Evolutionary conservation across 2,329 filamentous ascomycete genomes (phyloP).

Genomic region (Xylaria sp.): DNA sequence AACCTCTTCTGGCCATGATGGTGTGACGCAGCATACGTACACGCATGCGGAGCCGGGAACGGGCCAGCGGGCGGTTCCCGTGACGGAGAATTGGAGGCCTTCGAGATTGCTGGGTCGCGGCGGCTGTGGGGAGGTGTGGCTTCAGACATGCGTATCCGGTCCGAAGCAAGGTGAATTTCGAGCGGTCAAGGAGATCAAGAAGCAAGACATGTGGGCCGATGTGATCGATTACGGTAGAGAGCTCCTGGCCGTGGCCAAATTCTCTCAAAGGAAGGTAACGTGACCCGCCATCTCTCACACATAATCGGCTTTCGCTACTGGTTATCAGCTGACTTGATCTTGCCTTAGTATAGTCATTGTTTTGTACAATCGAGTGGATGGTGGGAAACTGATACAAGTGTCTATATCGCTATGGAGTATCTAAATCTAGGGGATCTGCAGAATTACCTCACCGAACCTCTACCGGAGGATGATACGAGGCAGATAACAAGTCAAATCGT

Average conservation of each 20-base stretch:
- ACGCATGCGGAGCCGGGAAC: background rate
- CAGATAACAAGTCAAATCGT: constrained; percentile 18
- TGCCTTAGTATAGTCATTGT: constrained; percentile 25
- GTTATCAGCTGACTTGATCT: no score
- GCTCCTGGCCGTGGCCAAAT: constrained; percentile 28
- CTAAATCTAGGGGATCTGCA: constrained; percentile 19
- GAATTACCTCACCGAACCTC: background rate
- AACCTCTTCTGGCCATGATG: background rate
- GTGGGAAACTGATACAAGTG: constrained; percentile 16
- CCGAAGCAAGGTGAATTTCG: background rate
- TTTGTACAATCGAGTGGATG: constrained; percentile 29
- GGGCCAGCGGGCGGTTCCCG: background rate
- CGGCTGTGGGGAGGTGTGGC: background rate
- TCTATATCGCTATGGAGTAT: constrained; percentile 32
- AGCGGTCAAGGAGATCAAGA: constrained; percentile 27
- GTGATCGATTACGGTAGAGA: constrained; percentile 23
- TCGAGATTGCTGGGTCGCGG: background rate
- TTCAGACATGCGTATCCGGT: background rate
- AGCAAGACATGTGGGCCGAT: background rate
- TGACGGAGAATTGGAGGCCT: background rate
- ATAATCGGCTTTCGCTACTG: no score
- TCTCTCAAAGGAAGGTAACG: constrained; percentile 22
- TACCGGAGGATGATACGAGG: constrained; percentile 13
- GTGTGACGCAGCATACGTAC: background rate
- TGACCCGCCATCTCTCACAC: background rate